Conservation (phyloP, 176 grass and related monocot genomes). For the Miscanthus lutarioriparius region DNA sequence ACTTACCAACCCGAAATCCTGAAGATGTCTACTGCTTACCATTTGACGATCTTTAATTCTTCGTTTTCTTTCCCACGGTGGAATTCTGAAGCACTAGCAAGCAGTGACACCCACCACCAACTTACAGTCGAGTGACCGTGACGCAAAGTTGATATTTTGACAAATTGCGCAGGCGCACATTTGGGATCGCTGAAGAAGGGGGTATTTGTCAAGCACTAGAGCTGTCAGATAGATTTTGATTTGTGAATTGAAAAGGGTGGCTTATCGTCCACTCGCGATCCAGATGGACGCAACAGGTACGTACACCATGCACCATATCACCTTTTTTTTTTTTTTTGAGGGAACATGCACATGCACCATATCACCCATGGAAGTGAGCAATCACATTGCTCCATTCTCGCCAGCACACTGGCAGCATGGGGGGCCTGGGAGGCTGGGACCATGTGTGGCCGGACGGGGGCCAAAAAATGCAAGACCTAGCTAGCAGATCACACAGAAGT, state of each 20-base stretch:
- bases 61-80: too few species aligned
- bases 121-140: neutral
- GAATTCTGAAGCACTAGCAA: too few species aligned
- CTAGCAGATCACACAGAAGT: neutral
- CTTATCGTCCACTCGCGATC: neutral
- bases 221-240: neutral
- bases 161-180: neutral
- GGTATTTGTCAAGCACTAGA: neutral
- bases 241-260: too few species aligned
- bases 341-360: too few species aligned
- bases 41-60: neutral
- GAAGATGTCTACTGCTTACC: slow-evolving; percentile 13
- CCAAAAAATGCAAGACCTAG: neutral
- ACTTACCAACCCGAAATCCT: slow-evolving; percentile 18
- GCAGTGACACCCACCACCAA: neutral
- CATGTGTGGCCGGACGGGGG: neutral
- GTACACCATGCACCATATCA: neutral
- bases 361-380: neutral
- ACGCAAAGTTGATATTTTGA: slow-evolving; percentile 15
- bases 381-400: neutral
- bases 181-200: neutral
- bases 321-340: too few species aligned
- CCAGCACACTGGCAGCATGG: neutral
- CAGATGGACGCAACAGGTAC: neutral
- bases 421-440: neutral